Evolutionary conservation across 2,329 filamentous ascomycete species (phyloP), one percentile per base, ranked within the genome.

Genomic region (Talaromyces pinophilus): DNA sequence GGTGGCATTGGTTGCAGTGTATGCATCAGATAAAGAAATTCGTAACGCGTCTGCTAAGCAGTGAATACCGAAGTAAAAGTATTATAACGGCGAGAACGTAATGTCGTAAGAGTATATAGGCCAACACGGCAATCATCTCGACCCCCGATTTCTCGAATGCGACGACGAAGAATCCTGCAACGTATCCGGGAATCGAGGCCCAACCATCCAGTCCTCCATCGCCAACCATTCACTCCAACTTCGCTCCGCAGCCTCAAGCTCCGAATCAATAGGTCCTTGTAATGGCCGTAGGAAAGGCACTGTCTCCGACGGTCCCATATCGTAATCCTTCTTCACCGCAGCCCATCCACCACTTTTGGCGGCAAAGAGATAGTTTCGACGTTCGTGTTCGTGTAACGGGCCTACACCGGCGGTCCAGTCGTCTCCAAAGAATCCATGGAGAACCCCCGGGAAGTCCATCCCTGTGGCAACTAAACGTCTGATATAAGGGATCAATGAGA

Each of bases 171-270:
- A 77, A 61, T 79, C 79, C 54, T 74, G 72, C 25, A 80, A 71
- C 5, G 71, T 70, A 69, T 83, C 82, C 6, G 90, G 91, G 38
- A 90, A 89, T 68, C 92, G 83, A 1, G 92, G 91, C 1, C 93
- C 93, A n/a, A 97, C 82, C 93, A 97, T 96, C 94, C 94, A 98
- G 78, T 97, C 94, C 78, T 97, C 92, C 92, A 97, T 96, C 13
- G 92, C 92, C 38, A 97, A 82, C 94, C 94, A 98, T 73, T 94
- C 90, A 75, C 92, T 96, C 95, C 95, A 99, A 67, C 85, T 88
- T 68, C 86, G 85, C 80, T 98, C 94, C 0, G 93, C 93, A 15
- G 83, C 86, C 69, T 91, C 86, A 68, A 98, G 92, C 80, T 98
- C 95, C 25, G 87, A 86, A 73, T 94, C 88, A 7, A 87, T 86